These are phyloP conservation scores for Apiospora kogelbergensis DNA, from an alignment of 2,329 filamentous ascomycete genomes.

Conservation along the genomic window DNA sequence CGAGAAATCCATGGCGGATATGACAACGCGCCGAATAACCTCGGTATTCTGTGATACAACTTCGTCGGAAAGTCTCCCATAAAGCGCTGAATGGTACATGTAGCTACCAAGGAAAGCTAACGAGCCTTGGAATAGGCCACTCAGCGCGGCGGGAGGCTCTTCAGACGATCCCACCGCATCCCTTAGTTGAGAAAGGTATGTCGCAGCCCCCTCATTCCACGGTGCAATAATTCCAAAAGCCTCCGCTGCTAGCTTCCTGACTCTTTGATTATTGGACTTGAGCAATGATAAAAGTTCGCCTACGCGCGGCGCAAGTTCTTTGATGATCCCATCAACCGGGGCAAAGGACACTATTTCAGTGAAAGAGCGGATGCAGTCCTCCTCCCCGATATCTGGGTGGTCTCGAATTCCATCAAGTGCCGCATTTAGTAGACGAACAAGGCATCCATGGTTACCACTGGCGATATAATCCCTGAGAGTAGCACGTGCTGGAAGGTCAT, in stretches of 20 bases:
- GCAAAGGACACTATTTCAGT: conserved; percentile 28
- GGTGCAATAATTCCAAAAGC: conserved; percentile 76
- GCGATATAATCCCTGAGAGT: conserved; percentile 57
- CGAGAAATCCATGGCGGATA: conserved; percentile 17
- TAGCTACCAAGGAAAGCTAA: conserved; percentile 28
- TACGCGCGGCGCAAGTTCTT: conserved; percentile 43
- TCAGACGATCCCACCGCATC: conserved; percentile 23
- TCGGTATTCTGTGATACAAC: conserved; percentile 24
- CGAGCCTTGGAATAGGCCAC: conserved; percentile 32
- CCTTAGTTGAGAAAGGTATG: conserved; percentile 38
- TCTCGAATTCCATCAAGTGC: conserved; percentile 58
- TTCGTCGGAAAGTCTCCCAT: conserved; percentile 19
- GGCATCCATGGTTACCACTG: conserved; percentile 35
- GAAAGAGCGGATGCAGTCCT: conserved; percentile 29
- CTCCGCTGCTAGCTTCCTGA: conserved; percentile 66
- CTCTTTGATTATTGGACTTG: conserved; percentile 69
- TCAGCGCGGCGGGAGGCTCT: conserved; percentile 26
- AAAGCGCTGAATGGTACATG: conserved; percentile 26
- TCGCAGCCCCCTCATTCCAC: conserved; percentile 50
- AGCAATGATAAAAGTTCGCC: conserved; percentile 59
- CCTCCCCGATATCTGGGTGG: conserved; percentile 35
- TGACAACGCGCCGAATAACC: conserved; percentile 22
- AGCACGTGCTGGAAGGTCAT: conserved; percentile 64
- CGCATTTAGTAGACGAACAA: conserved; percentile 49
- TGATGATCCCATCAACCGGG: conserved; percentile 31